A percentile compares a stretch with the other conserved stretches of the same genome.
Evolutionary conservation across 1,284 basidiomycete species (phyloP).

Genomic region (Gomphus bonarii): DNA sequence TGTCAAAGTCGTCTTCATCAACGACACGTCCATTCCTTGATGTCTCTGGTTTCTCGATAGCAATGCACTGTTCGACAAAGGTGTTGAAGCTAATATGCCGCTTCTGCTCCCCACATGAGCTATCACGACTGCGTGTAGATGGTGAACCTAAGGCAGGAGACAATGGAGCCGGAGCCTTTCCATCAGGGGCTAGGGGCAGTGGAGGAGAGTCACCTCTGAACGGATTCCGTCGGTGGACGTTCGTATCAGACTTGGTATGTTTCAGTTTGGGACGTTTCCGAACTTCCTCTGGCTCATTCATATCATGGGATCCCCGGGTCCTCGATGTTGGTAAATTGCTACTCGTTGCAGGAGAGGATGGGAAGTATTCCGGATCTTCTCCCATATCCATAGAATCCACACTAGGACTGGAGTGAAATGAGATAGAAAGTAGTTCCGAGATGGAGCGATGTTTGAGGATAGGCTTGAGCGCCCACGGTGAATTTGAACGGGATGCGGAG

Average conservation of each 20-base stretch:
- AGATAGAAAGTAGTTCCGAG: slow-evolving; percentile 73
- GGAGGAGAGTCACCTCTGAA: slow-evolving; percentile 62
- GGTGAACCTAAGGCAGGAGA: slow-evolving; percentile 12
- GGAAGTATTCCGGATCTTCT: slow-evolving; percentile 24
- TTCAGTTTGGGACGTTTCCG: slow-evolving; percentile 45
- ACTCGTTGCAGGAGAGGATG: slow-evolving; percentile 18
- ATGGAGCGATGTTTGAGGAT: slow-evolving; percentile 96
- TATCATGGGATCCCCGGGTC: slow-evolving; percentile 16
- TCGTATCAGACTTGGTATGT: slow-evolving; percentile 80
- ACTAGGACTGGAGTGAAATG: slow-evolving; percentile 40
- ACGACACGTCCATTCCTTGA: slow-evolving; percentile 13
- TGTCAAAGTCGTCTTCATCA: slow-evolving; percentile 25
- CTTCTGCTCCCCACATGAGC: slow-evolving; percentile 29
- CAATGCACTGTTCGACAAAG: slow-evolving; percentile 95
- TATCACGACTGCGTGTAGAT: not conserved
- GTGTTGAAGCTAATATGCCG: slow-evolving; percentile 97
- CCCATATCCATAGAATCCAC: slow-evolving; percentile 18
- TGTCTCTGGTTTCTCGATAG: slow-evolving; percentile 65
- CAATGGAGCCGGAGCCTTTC: slow-evolving; percentile 1
- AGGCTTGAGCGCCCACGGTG: slow-evolving; percentile 50
- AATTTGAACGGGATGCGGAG: slow-evolving; percentile 13
- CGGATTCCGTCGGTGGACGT: slow-evolving; percentile 34
- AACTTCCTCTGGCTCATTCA: slow-evolving; percentile 11
- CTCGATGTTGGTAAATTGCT: slow-evolving; percentile 2
- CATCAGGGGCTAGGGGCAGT: slow-evolving; percentile 30